A percentile compares a stretch with the other conserved stretches of the same genome.
phyloP scores from a whole-genome alignment of 139 green algal species.

The Yamagishiella unicocca region DNA sequence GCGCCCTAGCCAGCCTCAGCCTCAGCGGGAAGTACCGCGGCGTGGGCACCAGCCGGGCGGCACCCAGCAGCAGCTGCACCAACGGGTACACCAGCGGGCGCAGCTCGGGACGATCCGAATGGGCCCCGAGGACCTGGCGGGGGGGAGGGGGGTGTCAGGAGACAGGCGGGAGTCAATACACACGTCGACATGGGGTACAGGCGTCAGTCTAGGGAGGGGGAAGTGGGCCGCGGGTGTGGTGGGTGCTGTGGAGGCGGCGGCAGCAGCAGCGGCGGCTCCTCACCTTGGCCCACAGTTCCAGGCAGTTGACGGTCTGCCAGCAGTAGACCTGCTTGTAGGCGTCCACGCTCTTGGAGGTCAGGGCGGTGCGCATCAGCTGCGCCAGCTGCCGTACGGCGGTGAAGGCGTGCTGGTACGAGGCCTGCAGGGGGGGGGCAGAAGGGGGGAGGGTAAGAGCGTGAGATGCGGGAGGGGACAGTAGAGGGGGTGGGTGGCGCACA shows the following conservation, averaged over 20 bases:
- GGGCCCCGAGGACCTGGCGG: conserved; percentile 54
- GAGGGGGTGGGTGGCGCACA: background rate
- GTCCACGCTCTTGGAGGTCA: conserved; percentile 89
- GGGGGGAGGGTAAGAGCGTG: no score
- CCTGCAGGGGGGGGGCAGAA: background rate
- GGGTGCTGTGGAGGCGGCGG: no score
- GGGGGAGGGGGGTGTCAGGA: background rate
- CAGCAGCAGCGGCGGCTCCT: no score
- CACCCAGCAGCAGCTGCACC: conserved; percentile 73
- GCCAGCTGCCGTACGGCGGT: conserved; percentile 89
- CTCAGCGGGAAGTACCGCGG: conserved; percentile 93
- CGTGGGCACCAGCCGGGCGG: conserved; percentile 88
- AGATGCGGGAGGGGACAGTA: background rate
- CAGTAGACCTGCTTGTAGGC: conserved; percentile 84
- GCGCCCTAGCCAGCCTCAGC: conserved; percentile 75
- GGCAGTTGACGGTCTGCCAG: conserved; percentile 91
- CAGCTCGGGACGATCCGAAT: conserved; percentile 69
- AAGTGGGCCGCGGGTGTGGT: no score
- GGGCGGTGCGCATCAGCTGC: conserved; percentile 82
- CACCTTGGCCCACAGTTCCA: conserved; percentile 91
- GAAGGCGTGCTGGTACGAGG: conserved; percentile 86
- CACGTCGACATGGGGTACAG: no score
- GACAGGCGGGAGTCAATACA: background rate
- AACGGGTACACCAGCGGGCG: conserved; percentile 91
- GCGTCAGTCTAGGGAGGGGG: no score